Conservation (phyloP, 2,329 filamentous ascomycete species). For the Ophiostoma australiae region DNA sequence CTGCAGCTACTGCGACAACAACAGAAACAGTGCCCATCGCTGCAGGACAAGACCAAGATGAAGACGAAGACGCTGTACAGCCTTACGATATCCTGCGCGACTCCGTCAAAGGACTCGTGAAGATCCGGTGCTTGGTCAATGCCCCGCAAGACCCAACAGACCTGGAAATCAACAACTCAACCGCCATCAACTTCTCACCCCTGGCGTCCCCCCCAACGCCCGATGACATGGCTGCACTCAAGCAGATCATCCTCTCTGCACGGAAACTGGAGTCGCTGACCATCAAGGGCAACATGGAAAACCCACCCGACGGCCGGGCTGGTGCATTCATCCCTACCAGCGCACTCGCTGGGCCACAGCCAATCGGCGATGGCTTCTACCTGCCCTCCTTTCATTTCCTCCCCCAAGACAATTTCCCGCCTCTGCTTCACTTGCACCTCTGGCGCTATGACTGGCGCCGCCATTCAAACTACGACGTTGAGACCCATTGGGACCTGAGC, state of each 20-base stretch:
- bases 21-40: not conserved
- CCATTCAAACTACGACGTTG: constrained; percentile 39
- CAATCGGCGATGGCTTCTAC: constrained; percentile 29
- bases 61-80: not conserved
- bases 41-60: not conserved
- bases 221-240: constrained; percentile 17
- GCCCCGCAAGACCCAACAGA: not conserved
- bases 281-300: constrained; percentile 8
- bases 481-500: constrained; percentile 45
- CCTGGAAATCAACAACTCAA: not conserved
- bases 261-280: constrained; percentile 6
- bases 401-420: constrained; percentile 40
- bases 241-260: constrained; percentile 11
- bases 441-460: constrained; percentile 47
- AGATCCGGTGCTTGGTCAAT: constrained; percentile 8
- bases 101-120: constrained; percentile 13
- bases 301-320: constrained; percentile 32
- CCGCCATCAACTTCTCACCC: not conserved
- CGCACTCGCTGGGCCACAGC: constrained; percentile 38
- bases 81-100: constrained; percentile 2
- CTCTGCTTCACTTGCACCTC: constrained; percentile 40
- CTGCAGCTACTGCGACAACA: not conserved
- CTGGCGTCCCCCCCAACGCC: constrained; percentile 4
- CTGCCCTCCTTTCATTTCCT: constrained; percentile 43
- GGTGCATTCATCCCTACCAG: constrained; percentile 31